Evolutionary conservation across 805 yeast genomes (phyloP).

Genomic region (Starmerella ratchasimensis): DNA sequence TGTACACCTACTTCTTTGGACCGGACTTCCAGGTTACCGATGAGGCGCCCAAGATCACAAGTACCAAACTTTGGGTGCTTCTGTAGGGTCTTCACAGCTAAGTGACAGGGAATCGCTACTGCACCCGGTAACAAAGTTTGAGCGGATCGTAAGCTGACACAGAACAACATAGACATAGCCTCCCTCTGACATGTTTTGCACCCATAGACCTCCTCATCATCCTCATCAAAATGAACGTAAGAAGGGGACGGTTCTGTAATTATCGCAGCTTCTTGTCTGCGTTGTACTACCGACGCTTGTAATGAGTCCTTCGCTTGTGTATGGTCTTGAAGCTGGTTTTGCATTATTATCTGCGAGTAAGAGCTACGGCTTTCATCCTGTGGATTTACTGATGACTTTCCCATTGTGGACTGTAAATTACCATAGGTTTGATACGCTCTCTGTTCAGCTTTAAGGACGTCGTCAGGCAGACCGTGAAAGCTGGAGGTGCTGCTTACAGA

Average conservation of each 20-base stretch:
- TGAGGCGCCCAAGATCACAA: slow-evolving; percentile 19
- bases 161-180: slow-evolving; percentile 72
- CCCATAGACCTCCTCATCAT: slow-evolving; percentile 42
- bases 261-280: too few relatives aligned
- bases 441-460: too few relatives aligned
- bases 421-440: too few relatives aligned
- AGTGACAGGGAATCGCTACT: slow-evolving; percentile 55
- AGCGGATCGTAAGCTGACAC: slow-evolving; percentile 33
- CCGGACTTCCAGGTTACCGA: slow-evolving; percentile 16
- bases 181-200: slow-evolving; percentile 24
- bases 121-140: slow-evolving; percentile 23
- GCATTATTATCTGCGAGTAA: neutral
- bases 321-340: neutral
- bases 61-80: slow-evolving; percentile 35
- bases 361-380: too few relatives aligned
- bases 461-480: too few relatives aligned
- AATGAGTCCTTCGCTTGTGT: too few relatives aligned
- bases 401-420: too few relatives aligned
- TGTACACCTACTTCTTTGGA: slow-evolving; percentile 21
- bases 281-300: too few relatives aligned
- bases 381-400: too few relatives aligned
- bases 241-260: too few relatives aligned
- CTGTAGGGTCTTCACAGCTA: slow-evolving; percentile 68
- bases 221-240: too few relatives aligned
- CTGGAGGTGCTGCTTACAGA: too few relatives aligned